A percentile compares a stretch with the other conserved stretches of the same genome.
These are phyloP conservation scores for Psidium friedrichsthalianum DNA, from an alignment of 345 rosid species.

Conservation along the genomic window DNA sequence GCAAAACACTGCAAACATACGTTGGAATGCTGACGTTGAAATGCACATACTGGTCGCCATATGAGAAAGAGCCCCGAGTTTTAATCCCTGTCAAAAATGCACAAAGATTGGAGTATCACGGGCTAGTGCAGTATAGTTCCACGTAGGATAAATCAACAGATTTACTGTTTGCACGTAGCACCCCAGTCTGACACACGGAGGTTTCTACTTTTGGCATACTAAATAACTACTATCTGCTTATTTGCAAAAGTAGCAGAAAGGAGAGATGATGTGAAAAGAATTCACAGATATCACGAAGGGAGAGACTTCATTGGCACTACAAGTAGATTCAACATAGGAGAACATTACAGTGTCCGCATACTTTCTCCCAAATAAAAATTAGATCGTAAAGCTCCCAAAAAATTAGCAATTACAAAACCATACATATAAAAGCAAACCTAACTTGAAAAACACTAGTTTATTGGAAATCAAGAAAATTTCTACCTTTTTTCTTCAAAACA, in stretches of 20 bases:
- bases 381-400: background rate
- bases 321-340: background rate
- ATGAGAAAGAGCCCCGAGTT: constrained; percentile 55
- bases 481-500: constrained; percentile 91
- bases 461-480: background rate
- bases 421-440: background rate
- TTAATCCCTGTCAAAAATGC: constrained; percentile 48
- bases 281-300: background rate
- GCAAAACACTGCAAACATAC: constrained; percentile 27
- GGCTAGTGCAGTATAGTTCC: background rate
- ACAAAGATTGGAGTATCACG: background rate
- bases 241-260: background rate
- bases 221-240: background rate
- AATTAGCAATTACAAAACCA: background rate
- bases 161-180: background rate
- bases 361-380: background rate
- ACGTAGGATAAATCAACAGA: background rate
- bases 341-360: background rate
- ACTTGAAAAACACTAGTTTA: background rate
- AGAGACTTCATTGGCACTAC: background rate
- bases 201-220: background rate
- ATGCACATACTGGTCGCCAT: constrained; percentile 91
- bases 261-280: background rate
- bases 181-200: background rate
- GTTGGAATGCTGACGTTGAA: constrained; percentile 84